Evolutionary conservation across 2,329 filamentous ascomycete species (phyloP).

Genomic region (Cercospora sp.): DNA sequence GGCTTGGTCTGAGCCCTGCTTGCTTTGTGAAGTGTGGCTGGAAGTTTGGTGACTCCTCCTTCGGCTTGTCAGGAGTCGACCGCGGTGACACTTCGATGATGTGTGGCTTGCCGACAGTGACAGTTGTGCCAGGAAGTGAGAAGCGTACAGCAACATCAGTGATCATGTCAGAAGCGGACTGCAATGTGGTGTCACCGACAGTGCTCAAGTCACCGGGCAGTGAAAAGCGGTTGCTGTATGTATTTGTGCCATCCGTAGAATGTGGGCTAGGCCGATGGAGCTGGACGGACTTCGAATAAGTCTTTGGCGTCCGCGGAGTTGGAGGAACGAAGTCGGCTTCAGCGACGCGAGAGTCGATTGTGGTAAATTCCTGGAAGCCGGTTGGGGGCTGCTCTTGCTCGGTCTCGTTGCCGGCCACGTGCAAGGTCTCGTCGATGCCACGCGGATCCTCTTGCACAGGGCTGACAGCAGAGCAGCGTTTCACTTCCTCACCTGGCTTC

Average conservation of each 20-base stretch:
- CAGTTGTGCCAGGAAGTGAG: constrained; percentile 39
- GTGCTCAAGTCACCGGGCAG: constrained; percentile 37
- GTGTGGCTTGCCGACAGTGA: constrained; percentile 40
- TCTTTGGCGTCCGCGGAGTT: constrained; percentile 35
- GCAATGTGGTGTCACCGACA: constrained; percentile 35
- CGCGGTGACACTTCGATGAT: constrained; percentile 37
- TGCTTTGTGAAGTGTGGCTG: constrained; percentile 25
- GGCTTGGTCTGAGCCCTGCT: constrained; percentile 20
- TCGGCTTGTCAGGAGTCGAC: constrained; percentile 33
- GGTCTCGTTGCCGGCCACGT: constrained; percentile 12
- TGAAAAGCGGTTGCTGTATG: constrained; percentile 34
- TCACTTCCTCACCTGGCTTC: constrained; percentile 32
- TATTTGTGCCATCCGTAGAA: constrained; percentile 28
- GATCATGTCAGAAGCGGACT: constrained; percentile 37
- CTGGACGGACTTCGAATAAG: constrained; percentile 39
- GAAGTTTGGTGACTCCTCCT: constrained; percentile 20
- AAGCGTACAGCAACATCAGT: constrained; percentile 43
- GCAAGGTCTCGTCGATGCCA: constrained; percentile 35
- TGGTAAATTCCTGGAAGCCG: constrained; percentile 6
- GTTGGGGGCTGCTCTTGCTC: constrained; percentile 17
- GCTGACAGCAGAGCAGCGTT: constrained; percentile 38
- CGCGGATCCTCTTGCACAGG: constrained; percentile 35
- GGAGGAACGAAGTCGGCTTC: constrained; percentile 29
- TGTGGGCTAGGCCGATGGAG: constrained; percentile 27
- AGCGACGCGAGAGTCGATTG: constrained; percentile 8